Base-by-base conservation (phyloP, 345 rosid species). In the Moricandia moricandioides region DNA sequence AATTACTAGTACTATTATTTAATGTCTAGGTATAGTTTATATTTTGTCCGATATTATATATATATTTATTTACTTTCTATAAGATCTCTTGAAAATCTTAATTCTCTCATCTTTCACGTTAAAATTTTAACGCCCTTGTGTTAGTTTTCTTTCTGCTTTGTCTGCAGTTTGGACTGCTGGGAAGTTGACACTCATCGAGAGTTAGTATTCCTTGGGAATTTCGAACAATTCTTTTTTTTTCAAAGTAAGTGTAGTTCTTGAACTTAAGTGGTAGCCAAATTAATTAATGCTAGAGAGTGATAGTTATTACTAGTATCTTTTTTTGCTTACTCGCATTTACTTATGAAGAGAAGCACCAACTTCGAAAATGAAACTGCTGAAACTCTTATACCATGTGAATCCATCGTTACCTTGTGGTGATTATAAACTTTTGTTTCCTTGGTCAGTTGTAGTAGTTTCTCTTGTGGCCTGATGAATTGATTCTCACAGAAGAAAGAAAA, bases 141-240 rank as follows among this genome's bases (percentile, higher is more conserved):
- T 66, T 29, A 29, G 4, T 73, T 35, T 64, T 54, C 27, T 62
- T 62, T 60, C 52, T 31, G 77, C 51, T 69, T 54, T 56, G 62
- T 62, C 30, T 29, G 55, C 40, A 52, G 60, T 55, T 26, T 51
- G 57, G 54, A 47, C 61, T 45, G 57, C 59, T 57, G 59, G 59
- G 58, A 66, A 47, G 57, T 47, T 67, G 60, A 65, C 27, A 6
- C 11, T 73, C 45, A 18, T 81, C 70, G 78, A 72, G 76, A 54
- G 43, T 26, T 24, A 58, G 63, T 33, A 57, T 26, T 27, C 59
- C 59, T n/a, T 47, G 52, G 24, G 24, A 21, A 21, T 21, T 21
- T 21, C 24, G 24, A 21, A 21, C 24, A 21, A 21, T 21, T 21
- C 24, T 55, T 26, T 21, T 55, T 21, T 55, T 24, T 45, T n/a